phyloP scores from a whole-genome alignment of 1,139 yeast genomes.

The Lodderomyces theae region DNA sequence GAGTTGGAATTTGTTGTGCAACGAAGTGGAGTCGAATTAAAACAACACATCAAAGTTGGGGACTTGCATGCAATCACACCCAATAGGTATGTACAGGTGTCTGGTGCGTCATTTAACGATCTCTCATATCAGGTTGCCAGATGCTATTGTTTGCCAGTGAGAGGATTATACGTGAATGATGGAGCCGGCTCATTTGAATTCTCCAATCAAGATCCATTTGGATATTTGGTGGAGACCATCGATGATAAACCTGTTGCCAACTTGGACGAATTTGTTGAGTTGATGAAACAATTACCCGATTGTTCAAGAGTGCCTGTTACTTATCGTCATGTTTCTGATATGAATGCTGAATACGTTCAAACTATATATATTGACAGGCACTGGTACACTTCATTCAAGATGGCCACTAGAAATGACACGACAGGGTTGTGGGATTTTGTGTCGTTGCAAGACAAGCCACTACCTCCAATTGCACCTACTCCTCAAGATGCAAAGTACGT shows the following conservation, averaged over 20 bases:
- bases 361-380: conserved; percentile 77
- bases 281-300: conserved; percentile 77
- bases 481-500: conserved; percentile 70
- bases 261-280: conserved; percentile 71
- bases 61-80: conserved; percentile 85
- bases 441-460: conserved; percentile 60
- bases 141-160: conserved; percentile 76
- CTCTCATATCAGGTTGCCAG: conserved; percentile 88
- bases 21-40: conserved; percentile 65
- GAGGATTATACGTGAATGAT: conserved; percentile 77
- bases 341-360: conserved; percentile 67
- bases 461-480: conserved; percentile 42
- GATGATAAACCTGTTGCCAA: conserved; percentile 74
- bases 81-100: conserved; percentile 71
- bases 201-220: conserved; percentile 54
- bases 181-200: conserved; percentile 77
- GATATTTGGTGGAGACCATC: conserved; percentile 74
- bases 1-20: conserved; percentile 60
- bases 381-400: conserved; percentile 71
- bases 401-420: conserved; percentile 73
- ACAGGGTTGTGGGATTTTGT: conserved; percentile 89
- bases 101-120: conserved; percentile 84
- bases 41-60: conserved; percentile 55
- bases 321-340: conserved; percentile 77
- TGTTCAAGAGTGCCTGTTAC: conserved; percentile 66